Evolutionary conservation across 2,329 filamentous ascomycete species (phyloP).

Genomic region (Claviceps sp.): DNA sequence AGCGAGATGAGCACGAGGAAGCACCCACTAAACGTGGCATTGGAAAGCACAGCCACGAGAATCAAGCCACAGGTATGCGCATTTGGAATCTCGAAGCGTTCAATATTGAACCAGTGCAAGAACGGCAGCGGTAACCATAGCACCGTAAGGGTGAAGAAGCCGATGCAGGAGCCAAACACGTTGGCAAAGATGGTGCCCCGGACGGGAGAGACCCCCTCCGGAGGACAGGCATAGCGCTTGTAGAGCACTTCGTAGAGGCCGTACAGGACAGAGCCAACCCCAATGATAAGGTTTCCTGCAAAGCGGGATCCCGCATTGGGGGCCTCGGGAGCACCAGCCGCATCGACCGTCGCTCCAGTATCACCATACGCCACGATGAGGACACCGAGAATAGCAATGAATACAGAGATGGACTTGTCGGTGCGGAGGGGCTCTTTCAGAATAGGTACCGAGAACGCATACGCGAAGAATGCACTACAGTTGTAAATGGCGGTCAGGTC

Average conservation of each 20-base stretch:
- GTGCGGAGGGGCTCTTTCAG: conserved; percentile 71
- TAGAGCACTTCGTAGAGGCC: conserved; percentile 96
- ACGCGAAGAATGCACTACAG: conserved; percentile 96
- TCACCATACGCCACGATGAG: conserved; percentile 94
- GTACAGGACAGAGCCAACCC: conserved; percentile 80
- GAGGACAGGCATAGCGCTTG: conserved; percentile 85
- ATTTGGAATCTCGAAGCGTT: conserved; percentile 69
- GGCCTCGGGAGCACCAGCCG: conserved; percentile 22
- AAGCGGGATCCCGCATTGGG: conserved; percentile 48
- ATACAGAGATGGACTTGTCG: conserved; percentile 78
- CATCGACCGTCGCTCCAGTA: conserved; percentile 29
- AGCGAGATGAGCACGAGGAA: conserved; percentile 89
- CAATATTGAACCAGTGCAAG: conserved; percentile 64
- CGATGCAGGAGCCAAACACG: conserved; percentile 78
- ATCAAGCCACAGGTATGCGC: conserved; percentile 72
- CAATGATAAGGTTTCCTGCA: conserved; percentile 83
- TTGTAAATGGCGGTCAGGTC: conserved; percentile 98
- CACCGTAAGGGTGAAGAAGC: conserved; percentile 69
- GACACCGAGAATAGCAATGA: conserved; percentile 77
- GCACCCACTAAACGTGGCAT: conserved; percentile 82
- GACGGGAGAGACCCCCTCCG: conserved; percentile 70
- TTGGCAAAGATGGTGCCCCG: conserved; percentile 96
- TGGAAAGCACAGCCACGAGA: conserved; percentile 66
- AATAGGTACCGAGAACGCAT: conserved; percentile 86
- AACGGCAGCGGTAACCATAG: conserved; percentile 88